Evolutionary conservation across 768 basidiomycete genomes (phyloP).

Genomic region (Sarcodon sp.): DNA sequence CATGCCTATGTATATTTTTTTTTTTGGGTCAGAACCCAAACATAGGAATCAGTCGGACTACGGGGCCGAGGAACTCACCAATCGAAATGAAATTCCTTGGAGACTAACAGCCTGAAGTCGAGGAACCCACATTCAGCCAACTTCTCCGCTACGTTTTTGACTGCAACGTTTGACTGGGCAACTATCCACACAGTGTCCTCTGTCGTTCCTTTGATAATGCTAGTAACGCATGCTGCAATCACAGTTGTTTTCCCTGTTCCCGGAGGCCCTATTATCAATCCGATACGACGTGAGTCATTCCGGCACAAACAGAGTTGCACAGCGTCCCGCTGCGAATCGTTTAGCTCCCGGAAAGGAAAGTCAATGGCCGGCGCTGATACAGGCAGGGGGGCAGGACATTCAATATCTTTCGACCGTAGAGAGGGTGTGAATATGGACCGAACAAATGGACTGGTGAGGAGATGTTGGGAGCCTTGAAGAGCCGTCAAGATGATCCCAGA

Average conservation of each 20-base stretch:
- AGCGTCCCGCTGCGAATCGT: slow-evolving; percentile 1
- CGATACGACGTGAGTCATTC: background rate
- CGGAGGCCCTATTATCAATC: slow-evolving; percentile 17
- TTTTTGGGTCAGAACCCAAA: slow-evolving; percentile 1
- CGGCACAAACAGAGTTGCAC: background rate
- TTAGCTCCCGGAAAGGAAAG: background rate
- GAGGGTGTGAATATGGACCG: slow-evolving; percentile 9
- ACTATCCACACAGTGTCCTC: slow-evolving; percentile 22
- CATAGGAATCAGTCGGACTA: background rate
- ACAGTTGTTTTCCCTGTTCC: slow-evolving; percentile 33
- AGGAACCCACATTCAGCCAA: slow-evolving; percentile 18
- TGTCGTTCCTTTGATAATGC: slow-evolving; percentile 6
- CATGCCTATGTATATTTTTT: slow-evolving; percentile 27
- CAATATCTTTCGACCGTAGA: slow-evolving; percentile 14
- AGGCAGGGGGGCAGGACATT: slow-evolving; percentile 17
- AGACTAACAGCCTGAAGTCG: slow-evolving; percentile 29
- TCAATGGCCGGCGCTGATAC: background rate
- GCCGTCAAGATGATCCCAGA: slow-evolving; percentile 11
- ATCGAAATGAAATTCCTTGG: slow-evolving; percentile 30
- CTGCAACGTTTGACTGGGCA: slow-evolving; percentile 37
- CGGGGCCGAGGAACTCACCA: slow-evolving; percentile 18
- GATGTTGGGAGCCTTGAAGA: slow-evolving; percentile 8
- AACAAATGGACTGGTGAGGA: slow-evolving; percentile 15
- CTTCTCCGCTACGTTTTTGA: slow-evolving; percentile 41
- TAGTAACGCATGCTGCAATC: slow-evolving; percentile 22